Evolutionary conservation across 352 stramenopile species (phyloP), one percentile per base, ranked within the genome.

Genomic region (Phytopythium litorale): DNA sequence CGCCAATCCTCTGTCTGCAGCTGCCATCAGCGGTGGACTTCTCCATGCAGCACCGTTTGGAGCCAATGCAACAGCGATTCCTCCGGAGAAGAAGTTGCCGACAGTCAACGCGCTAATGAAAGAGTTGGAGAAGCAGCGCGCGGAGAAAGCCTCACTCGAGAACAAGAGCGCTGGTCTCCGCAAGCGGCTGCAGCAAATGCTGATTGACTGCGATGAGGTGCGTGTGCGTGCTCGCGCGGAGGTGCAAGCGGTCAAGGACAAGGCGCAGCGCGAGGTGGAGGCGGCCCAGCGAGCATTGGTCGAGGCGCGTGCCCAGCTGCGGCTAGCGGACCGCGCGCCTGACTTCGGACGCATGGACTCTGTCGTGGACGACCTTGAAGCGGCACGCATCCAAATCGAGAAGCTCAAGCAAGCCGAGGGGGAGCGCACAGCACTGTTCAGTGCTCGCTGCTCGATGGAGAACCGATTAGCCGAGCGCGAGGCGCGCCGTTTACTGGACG

Each of bases 131-230:
- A 82, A 79, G 40, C 79, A 87, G 56, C 68, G 68, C 1, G 65
- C 71, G 2, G 78, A 88, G 60, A 84, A 82, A 37, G 52, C 57
- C 42, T 66, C 55, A 16, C 62, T 94, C 2, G 79, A 88, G 48
- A 77, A 87, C 35, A 91, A 89, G 64, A 94, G 91, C 58, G 63
- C 72, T 12, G 66, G 61, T 18, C 58, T 94, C 33, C 76, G 85
- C 16, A 94, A 91, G 60, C 66, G 73, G 7, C 61, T 92, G 46
- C 85, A 94, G 65, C 71, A 82, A 11, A 91, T 92, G 81, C 63
- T 94, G 7, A 94, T 92, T 60, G 72, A 92, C 63, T 85, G 76
- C 35, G 83, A 89, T 37, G 74, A 91, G 68, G 76, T 87, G 42
- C 75, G 78, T n/a, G 76, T 89, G 9, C 72, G 76, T 6, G 74